Percentiles rank a stretch among this genome's conserved stretches.
Evolutionary conservation across 2,329 filamentous ascomycete genomes (phyloP).

Genomic region (Chalaropsis thielavioides): DNA sequence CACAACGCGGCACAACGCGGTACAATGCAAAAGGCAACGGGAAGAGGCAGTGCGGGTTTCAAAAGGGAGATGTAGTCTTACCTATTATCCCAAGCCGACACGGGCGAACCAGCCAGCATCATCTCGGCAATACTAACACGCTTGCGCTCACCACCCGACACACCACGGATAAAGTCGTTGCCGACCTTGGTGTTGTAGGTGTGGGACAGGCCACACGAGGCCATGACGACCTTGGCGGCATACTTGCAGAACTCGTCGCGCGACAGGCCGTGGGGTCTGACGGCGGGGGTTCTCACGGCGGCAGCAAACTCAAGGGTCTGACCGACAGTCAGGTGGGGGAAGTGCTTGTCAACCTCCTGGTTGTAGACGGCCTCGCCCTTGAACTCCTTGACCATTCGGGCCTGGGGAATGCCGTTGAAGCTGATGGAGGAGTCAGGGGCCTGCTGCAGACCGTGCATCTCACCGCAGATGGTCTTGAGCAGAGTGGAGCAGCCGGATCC

Average conservation of each 20-base stretch:
- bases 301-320: slow-evolving; percentile 62
- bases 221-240: slow-evolving; percentile 53
- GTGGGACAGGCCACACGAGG: slow-evolving; percentile 57
- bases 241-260: slow-evolving; percentile 45
- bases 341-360: slow-evolving; percentile 61
- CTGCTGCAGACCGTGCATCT: slow-evolving; percentile 43
- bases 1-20: not conserved
- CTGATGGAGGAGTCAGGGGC: slow-evolving; percentile 38
- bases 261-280: slow-evolving; percentile 47
- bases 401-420: slow-evolving; percentile 46
- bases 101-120: slow-evolving; percentile 45
- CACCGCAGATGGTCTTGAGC: slow-evolving; percentile 46
- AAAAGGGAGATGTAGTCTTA: slow-evolving; percentile 16
- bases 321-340: slow-evolving; percentile 61
- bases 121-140: slow-evolving; percentile 73
- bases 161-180: slow-evolving; percentile 57
- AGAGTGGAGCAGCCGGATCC: slow-evolving; percentile 50
- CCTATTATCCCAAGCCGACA: slow-evolving; percentile 55
- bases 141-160: slow-evolving; percentile 59
- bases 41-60: too few relatives aligned
- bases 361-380: slow-evolving; percentile 59
- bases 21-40: too few relatives aligned
- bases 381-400: slow-evolving; percentile 43
- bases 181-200: slow-evolving; percentile 61
- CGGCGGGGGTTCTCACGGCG: slow-evolving; percentile 50